Base-by-base conservation (phyloP, 2,329 filamentous ascomycete genomes). In the Acrodontium crateriforme region DNA sequence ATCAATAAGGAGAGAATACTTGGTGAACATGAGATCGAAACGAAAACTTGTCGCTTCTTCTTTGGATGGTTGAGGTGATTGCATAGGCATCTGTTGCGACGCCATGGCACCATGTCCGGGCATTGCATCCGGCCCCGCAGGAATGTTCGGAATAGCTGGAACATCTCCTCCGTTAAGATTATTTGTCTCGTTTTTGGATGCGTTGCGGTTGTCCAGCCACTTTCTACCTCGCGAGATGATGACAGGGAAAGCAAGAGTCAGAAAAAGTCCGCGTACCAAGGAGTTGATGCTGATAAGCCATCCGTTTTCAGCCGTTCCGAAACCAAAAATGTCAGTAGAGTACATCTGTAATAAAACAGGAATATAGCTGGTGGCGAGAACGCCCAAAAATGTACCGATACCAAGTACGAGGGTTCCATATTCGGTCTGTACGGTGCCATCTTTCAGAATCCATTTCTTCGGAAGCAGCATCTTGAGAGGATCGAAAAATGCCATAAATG, bases 321-420 rank as follows among this genome's bases (percentile, higher is more conserved):
- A 65, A 5, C 46, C 47, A 32, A 62, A 61, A 3, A 53, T 45
- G 15, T 60, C 53, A 1, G 60, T 63, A 4, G 57, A 50, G 39
- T 61, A 65, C 53, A 64, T 59, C 30, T 65, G 61, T 0, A 65
- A 50, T 8, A 81, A 53, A 0, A 69, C 59, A 0, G 72, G 69
- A 0, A 75, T 73, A 31, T 78, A 81, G 2, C 72, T 74, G 0
- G 76, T 79, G 0, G 76, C 74, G 2, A 79, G 59, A 45, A 80
- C 73, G 0, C 70, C 74, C 0, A 77, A 52, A 33, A 78, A 81
- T 2, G 78, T 72, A 2, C 76, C 76, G 1, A 61, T 53, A 12
- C 71, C 75, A 3, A 81, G 62, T 2, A 78, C 65, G 3, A 76
- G 51, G 0, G 77, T 62, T 2, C 76, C 74, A 14, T 70, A 70